Evolutionary conservation across 768 basidiomycete species (phyloP).

Genomic region (Kwoniella dendrophila): DNA sequence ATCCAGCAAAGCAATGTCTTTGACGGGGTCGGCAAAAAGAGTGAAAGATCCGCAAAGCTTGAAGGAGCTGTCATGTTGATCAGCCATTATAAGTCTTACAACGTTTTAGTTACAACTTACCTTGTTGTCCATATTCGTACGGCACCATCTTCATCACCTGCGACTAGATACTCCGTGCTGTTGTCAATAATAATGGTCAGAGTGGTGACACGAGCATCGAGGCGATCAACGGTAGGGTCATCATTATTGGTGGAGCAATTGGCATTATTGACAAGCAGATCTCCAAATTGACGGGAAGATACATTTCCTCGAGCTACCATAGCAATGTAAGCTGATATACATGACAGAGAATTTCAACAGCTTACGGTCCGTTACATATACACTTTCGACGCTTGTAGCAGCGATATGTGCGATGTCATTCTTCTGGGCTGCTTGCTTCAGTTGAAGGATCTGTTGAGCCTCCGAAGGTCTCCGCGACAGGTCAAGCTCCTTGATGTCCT

Average conservation of each 20-base stretch:
- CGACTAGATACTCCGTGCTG: conserved; percentile 28
- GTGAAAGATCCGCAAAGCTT: conserved; percentile 72
- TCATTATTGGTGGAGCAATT: not conserved
- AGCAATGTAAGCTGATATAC: not conserved
- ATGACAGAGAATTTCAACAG: too few relatives aligned
- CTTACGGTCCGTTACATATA: conserved; percentile 32
- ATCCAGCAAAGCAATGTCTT: conserved; percentile 35
- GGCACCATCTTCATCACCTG: conserved; percentile 53
- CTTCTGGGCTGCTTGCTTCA: not conserved
- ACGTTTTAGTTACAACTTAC: conserved; percentile 27
- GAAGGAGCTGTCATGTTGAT: conserved; percentile 53
- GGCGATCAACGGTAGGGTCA: conserved; percentile 22
- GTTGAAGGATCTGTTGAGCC: not conserved
- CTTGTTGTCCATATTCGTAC: conserved; percentile 48
- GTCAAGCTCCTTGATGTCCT: too few relatives aligned
- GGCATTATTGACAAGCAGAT: not conserved
- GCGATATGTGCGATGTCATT: not conserved
- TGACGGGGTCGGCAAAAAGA: conserved; percentile 69
- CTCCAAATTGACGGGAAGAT: conserved; percentile 5
- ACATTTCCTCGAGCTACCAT: conserved; percentile 30
- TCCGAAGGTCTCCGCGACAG: not conserved
- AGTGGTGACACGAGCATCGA: conserved; percentile 37
- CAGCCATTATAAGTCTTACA: not conserved
- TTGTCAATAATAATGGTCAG: conserved; percentile 17
- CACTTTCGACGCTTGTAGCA: conserved; percentile 18